Conservation (phyloP, 2,329 filamentous ascomycete genomes). For the Botrytis pseudocinerea region DNA sequence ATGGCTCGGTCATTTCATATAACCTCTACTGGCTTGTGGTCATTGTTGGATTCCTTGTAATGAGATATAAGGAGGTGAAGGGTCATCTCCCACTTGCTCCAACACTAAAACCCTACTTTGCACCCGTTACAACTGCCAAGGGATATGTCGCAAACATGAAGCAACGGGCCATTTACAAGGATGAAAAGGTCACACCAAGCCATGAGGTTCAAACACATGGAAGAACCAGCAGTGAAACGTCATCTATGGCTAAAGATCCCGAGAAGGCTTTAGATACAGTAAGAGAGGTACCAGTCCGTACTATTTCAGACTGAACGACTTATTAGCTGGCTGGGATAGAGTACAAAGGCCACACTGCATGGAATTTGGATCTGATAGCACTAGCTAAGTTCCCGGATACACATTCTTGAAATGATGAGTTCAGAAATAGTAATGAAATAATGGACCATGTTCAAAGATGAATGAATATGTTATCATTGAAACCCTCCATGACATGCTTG, state of each 20-base stretch:
- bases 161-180: constrained; percentile 17
- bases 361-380: background rate
- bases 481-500: background rate
- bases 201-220: background rate
- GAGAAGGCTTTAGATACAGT: constrained; percentile 22
- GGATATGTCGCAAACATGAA: constrained; percentile 13
- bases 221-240: constrained; percentile 1
- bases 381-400: background rate
- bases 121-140: constrained; percentile 10
- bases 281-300: constrained; percentile 20
- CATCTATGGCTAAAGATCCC: constrained; percentile 17
- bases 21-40: constrained; percentile 82
- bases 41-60: constrained; percentile 61
- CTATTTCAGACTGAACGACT: constrained; percentile 23
- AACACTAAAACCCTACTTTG: constrained; percentile 9
- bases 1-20: constrained; percentile 83
- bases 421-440: background rate
- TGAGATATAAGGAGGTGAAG: constrained; percentile 66
- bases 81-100: constrained; percentile 46
- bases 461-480: background rate
- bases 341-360: background rate
- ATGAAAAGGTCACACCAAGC: background rate
- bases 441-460: background rate
- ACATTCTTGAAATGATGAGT: background rate
- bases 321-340: background rate